Base-by-base conservation (phyloP, 345 rosid genomes). In the Anastatica hierochuntica region DNA sequence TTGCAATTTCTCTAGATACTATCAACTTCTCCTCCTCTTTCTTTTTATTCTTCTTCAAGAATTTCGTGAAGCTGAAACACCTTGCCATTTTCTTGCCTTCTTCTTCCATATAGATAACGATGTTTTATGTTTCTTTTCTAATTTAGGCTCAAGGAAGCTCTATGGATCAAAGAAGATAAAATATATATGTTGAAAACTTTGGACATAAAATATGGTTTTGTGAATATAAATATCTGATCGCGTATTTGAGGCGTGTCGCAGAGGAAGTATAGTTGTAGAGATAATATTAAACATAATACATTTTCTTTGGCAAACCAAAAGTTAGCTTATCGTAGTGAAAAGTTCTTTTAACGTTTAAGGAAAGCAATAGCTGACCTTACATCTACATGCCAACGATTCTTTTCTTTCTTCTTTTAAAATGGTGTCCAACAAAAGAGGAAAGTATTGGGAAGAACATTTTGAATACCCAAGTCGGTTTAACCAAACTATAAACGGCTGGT, bases 1-100 rank as follows among this genome's bases (percentile, higher is more conserved):
- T 76, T 1, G 79, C 79, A 5, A 75, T 58, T 18, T 52, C 50
- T 29, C 34, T 49, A 15, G 48, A 53, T 38, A 0, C 60, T 51
- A 54, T 60, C 0, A 39, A 34, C 30, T 43, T 68, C 55, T 59
- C 60, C 40, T 76, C 73, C 18, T 66, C 53, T 15, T 64, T 19
- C 29, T 44, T 27, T 13, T 49, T 66, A 26, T 56, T 31, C 55
- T 74, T 75, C 54, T 34, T 49, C n/a, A 17, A 17, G 30, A 43
- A 43, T 15, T 36, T 58, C 35, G 10, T 29, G 48, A 66, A 66
- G 53, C 68, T 67, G 34, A 60, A 67, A 31, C 70, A 66, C 17
- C 20, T 66, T 10, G 12, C 24, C 53, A 43, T 26, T 42, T 47
- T 66, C 53, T 58, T 66, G 53, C 43, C 70, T 50, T 43, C 47